A percentile compares a stretch with the other conserved stretches of the same genome.
Evolutionary conservation across 495 filamentous ascomycete genomes (phyloP).

Genomic region (Aspergillus olivimuriae): DNA sequence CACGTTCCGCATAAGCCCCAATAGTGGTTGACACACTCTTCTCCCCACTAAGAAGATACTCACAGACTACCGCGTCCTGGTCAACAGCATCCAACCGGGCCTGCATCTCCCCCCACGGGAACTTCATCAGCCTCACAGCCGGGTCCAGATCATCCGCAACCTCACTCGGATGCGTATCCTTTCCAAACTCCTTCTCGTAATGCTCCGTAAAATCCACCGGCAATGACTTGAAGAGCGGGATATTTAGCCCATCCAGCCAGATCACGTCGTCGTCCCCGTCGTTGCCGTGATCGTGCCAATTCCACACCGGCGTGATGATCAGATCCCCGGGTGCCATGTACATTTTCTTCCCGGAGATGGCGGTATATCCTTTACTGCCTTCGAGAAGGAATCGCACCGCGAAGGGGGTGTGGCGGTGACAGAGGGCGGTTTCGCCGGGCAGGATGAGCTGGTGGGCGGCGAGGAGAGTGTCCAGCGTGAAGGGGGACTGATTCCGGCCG

Average conservation of each 20-base stretch:
- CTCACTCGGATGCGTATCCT: neutral
- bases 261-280: neutral
- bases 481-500: neutral
- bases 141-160: neutral
- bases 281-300: slow-evolving; percentile 4
- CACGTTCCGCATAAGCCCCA: neutral
- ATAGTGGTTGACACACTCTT: neutral
- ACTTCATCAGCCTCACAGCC: neutral
- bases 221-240: neutral
- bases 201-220: neutral
- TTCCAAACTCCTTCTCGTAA: neutral
- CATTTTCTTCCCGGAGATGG: neutral
- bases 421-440: neutral
- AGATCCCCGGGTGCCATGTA: neutral
- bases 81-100: neutral
- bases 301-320: neutral
- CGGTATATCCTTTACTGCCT: neutral
- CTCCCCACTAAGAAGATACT: neutral
- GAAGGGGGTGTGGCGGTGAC: slow-evolving; percentile 2
- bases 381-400: neutral
- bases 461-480: slow-evolving; percentile 1
- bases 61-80: neutral
- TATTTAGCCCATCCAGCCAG: neutral
- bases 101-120: neutral
- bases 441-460: neutral